Base-by-base conservation (phyloP, 2,329 filamentous ascomycete species). In the Clathrospora elynae region DNA sequence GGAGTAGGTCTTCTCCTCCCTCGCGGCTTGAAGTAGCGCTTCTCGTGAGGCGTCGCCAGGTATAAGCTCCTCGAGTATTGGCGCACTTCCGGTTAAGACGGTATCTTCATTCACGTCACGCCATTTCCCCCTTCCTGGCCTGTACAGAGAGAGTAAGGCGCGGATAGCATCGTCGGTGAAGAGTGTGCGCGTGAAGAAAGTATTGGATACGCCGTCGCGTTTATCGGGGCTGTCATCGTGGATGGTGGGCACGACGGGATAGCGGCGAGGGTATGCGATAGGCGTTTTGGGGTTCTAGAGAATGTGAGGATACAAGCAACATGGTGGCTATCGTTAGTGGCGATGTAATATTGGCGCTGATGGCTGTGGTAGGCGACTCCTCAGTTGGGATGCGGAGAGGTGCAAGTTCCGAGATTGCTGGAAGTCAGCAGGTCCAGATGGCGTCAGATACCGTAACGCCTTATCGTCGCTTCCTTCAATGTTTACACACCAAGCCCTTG, bases 161-260 rank as follows among this genome's bases (percentile, higher is more conserved):
- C 61, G 53, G 8, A 62, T 25, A 3, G 57, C 55, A 14, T 49
- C 52, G 23, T 60, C 51, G 5, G 54, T 58, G 35, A 61, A 62
- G 5, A 62, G 37, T 3, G 55, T 62, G 5, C 50, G 52, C 5
- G 47, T 52, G 42, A 66, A 56, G 30, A 61, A 47, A 1, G 47
- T 51, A 25, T 63, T 62, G 4, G 55, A 43, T 7, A 59, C 45
- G 7, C 39, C 40, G 4, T 45, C n/a, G 16, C 36, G 29, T 34
- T 38, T 17, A 5, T 35, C 26, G 30, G 23, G 31, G 11, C 13
- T 1, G 20, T 20, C 41, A 38, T 44, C n/a, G 22, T 24, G 14
- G 11, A 12, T 12, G 22, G 16, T 11, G 9, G 20, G 32, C 32
- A 8, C 5, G 4, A 23, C 19, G 14, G 13, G 5, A 14, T 35